Percentiles rank a stretch among this genome's conserved stretches.
Conservation (phyloP, 2,329 filamentous ascomycete genomes). For the Botryotinia calthae region DNA sequence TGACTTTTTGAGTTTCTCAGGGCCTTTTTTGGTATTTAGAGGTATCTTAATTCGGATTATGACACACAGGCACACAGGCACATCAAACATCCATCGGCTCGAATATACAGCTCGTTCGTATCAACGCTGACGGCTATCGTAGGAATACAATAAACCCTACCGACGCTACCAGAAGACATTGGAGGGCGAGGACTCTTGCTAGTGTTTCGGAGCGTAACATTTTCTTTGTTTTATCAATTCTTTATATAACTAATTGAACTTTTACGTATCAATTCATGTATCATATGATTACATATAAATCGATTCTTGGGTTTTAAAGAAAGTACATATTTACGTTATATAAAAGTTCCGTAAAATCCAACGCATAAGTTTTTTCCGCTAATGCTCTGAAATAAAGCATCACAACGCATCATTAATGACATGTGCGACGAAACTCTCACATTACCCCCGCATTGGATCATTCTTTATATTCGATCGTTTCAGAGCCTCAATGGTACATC, state of each 20-base stretch:
- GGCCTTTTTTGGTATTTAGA: background rate
- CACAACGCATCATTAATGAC: background rate
- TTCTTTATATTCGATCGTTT: too few relatives aligned
- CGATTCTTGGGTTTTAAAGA: too few relatives aligned
- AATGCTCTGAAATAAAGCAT: too few relatives aligned
- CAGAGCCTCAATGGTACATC: background rate
- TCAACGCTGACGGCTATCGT: background rate
- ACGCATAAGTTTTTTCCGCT: too few relatives aligned
- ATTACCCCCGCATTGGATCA: background rate
- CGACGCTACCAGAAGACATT: background rate
- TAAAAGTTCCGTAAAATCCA: too few relatives aligned
- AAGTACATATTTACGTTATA: too few relatives aligned
- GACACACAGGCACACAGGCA: background rate
- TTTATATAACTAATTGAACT: too few relatives aligned
- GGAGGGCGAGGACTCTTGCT: too few relatives aligned
- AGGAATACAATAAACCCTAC: background rate
- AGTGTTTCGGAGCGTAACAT: too few relatives aligned
- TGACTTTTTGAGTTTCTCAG: rapidly evolving
- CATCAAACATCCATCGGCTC: background rate
- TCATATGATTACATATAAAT: too few relatives aligned
- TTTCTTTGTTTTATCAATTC: too few relatives aligned
- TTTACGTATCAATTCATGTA: too few relatives aligned
- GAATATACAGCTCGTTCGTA: background rate
- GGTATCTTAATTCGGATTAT: background rate
- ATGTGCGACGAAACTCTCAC: background rate